Percentiles rank a stretch among this genome's conserved stretches.
These are phyloP conservation scores for Gaertneriomyces semiglobifer DNA, from an alignment of 192 early-diverging fungal genomes.

Conservation along the genomic window DNA sequence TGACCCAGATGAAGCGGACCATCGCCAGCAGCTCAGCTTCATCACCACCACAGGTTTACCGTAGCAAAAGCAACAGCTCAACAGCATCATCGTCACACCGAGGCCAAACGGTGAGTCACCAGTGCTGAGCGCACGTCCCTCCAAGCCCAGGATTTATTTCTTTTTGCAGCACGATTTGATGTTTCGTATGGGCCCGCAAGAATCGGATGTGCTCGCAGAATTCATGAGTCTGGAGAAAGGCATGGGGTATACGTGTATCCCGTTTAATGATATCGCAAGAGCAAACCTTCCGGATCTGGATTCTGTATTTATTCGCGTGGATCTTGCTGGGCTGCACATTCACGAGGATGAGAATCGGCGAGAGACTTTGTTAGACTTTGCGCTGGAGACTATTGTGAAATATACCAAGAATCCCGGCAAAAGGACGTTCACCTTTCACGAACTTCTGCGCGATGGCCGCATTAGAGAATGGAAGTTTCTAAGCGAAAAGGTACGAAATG, in stretches of 20 bases:
- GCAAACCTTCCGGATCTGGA: slow-evolving; percentile 15
- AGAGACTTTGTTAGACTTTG: slow-evolving; percentile 15
- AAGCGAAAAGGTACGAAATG: slow-evolving; percentile 16
- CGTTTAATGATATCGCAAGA: not conserved
- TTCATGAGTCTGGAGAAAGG: slow-evolving; percentile 28
- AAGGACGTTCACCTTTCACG: slow-evolving; percentile 17
- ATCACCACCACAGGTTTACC: no score
- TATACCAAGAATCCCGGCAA: slow-evolving; percentile 25
- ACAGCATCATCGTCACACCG: no score
- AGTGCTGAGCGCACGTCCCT: no score
- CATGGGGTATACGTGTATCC: slow-evolving; percentile 5
- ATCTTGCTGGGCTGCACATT: slow-evolving; percentile 28
- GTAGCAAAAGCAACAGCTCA: no score
- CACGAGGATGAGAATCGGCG: slow-evolving; percentile 13
- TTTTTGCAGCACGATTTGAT: slow-evolving; percentile 4
- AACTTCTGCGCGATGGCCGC: slow-evolving; percentile 14
- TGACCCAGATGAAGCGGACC: no score
- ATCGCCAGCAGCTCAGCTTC: no score
- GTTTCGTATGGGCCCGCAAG: slow-evolving; percentile 20
- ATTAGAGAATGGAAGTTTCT: slow-evolving; percentile 19
- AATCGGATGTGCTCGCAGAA: slow-evolving; percentile 22
- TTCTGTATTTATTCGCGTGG: slow-evolving; percentile 19
- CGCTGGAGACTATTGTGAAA: slow-evolving; percentile 23
- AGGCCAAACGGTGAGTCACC: no score
- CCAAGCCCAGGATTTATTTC: no score